Percentiles rank a stretch among this genome's conserved stretches.
phyloP scores from a whole-genome alignment of 495 filamentous ascomycete genomes.

The Melanomma pulvis-pyrius region DNA sequence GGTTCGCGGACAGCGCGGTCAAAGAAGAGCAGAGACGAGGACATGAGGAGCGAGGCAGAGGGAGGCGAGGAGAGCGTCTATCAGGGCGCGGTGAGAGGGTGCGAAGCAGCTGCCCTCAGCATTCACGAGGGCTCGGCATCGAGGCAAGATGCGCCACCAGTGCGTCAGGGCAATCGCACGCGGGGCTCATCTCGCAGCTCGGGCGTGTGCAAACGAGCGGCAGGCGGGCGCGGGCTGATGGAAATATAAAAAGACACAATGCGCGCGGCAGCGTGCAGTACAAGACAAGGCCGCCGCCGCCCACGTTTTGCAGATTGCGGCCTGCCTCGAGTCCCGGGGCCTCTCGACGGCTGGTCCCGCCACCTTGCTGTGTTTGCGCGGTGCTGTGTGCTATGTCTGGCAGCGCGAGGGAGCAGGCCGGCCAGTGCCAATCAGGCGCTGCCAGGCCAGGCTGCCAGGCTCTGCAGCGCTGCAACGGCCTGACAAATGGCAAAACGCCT shows the following conservation, averaged over 20 bases:
- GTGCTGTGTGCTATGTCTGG: not conserved
- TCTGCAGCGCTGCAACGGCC: too few species aligned
- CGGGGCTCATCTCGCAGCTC: slow-evolving; percentile 5
- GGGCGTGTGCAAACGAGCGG: slow-evolving; percentile 27
- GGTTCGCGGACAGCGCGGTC: slow-evolving; percentile 5
- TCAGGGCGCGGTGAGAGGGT: not conserved
- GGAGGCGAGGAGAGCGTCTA: not conserved
- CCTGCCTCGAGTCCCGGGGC: not conserved
- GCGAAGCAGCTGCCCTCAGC: not conserved
- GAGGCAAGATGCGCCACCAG: slow-evolving; percentile 18
- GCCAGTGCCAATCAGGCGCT: slow-evolving; percentile 12
- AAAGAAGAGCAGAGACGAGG: not conserved
- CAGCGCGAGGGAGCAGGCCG: not conserved
- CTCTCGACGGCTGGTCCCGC: not conserved
- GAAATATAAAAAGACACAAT: slow-evolving; percentile 18
- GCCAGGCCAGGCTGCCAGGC: too few species aligned
- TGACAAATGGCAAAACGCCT: slow-evolving; percentile 28
- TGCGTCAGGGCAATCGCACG: slow-evolving; percentile 17
- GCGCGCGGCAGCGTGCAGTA: not conserved
- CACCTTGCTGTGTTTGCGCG: not conserved
- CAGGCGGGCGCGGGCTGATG: slow-evolving; percentile 2
- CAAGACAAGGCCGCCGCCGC: not conserved
- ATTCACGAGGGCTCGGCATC: not conserved
- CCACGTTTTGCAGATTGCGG: slow-evolving; percentile 21
- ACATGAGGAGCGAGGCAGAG: slow-evolving; percentile 9